Evolutionary conservation across 768 basidiomycete species (phyloP).

Genomic region (Scleroderma bovista): DNA sequence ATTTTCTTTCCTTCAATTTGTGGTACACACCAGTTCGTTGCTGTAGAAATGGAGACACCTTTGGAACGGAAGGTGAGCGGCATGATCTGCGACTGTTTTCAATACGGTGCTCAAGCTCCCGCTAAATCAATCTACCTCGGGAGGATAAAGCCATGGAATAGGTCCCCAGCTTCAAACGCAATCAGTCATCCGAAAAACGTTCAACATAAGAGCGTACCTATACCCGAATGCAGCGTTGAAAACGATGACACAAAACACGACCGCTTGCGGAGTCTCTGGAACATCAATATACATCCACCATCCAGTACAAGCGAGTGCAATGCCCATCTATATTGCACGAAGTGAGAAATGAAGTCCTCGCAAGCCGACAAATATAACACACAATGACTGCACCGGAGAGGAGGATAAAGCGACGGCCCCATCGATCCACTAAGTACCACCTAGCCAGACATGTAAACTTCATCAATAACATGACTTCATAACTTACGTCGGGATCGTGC

Average conservation of each 20-base stretch:
- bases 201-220: constrained; percentile 38
- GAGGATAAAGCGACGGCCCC: constrained; percentile 84
- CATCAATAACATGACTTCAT: neutral
- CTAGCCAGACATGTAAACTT: constrained; percentile 34
- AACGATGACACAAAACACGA: constrained; percentile 83
- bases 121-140: constrained; percentile 48
- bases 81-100: constrained; percentile 60
- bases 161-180: constrained; percentile 65
- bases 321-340: constrained; percentile 58
- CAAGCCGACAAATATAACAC: constrained; percentile 20
- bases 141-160: constrained; percentile 82
- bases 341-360: constrained; percentile 2
- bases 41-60: constrained; percentile 92
- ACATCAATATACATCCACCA: constrained; percentile 94
- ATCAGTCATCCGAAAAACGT: constrained; percentile 1
- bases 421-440: constrained; percentile 91
- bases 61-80: constrained; percentile 86
- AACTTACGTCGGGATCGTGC: constrained; percentile 79
- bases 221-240: constrained; percentile 95
- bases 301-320: constrained; percentile 73
- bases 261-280: constrained; percentile 77
- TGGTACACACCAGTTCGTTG: constrained; percentile 57
- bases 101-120: neutral
- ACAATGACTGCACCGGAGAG: constrained; percentile 81
- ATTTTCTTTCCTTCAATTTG: neutral